Evolutionary conservation across 805 yeast genomes (phyloP).

Genomic region (Suhomyces vadensis): DNA sequence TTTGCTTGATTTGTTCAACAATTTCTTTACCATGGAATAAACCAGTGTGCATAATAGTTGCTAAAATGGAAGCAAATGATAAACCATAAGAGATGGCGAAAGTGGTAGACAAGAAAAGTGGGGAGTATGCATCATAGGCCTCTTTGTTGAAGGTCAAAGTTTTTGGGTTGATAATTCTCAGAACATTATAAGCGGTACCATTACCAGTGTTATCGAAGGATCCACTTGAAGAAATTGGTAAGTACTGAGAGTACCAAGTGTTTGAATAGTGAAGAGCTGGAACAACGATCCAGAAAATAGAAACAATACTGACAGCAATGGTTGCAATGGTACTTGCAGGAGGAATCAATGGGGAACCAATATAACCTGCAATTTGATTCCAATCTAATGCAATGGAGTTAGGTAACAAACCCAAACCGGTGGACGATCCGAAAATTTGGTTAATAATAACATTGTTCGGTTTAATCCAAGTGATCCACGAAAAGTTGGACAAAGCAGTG

Average conservation of each 20-base stretch:
- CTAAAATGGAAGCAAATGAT: conserved; percentile 59
- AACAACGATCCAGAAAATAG: conserved; percentile 49
- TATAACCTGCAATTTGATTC: conserved; percentile 57
- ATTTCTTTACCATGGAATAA: conserved; percentile 61
- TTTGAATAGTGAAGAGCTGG: conserved; percentile 58
- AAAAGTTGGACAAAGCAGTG: conserved; percentile 58
- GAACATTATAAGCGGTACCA: conserved; percentile 50
- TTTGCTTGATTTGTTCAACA: conserved; percentile 25
- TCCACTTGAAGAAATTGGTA: conserved; percentile 54
- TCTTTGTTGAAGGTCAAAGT: conserved; percentile 44
- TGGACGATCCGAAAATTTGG: conserved; percentile 60
- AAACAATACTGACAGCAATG: conserved; percentile 33
- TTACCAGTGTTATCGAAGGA: conserved; percentile 54
- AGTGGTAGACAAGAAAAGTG: conserved; percentile 59
- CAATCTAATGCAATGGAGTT: conserved; percentile 59
- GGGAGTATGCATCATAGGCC: conserved; percentile 60
- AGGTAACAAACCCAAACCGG: conserved; percentile 68
- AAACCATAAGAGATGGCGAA: conserved; percentile 61
- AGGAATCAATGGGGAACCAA: conserved; percentile 65
- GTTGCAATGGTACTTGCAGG: conserved; percentile 56
- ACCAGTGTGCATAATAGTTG: conserved; percentile 57
- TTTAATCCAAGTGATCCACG: conserved; percentile 68
- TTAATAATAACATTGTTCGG: conserved; percentile 61
- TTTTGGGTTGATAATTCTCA: conserved; percentile 43
- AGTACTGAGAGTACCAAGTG: conserved; percentile 57